A percentile compares a stretch with the other conserved stretches of the same genome.
Evolutionary conservation across 140 eudicot genomes (phyloP).

Genomic region (Flaveria floridana): DNA sequence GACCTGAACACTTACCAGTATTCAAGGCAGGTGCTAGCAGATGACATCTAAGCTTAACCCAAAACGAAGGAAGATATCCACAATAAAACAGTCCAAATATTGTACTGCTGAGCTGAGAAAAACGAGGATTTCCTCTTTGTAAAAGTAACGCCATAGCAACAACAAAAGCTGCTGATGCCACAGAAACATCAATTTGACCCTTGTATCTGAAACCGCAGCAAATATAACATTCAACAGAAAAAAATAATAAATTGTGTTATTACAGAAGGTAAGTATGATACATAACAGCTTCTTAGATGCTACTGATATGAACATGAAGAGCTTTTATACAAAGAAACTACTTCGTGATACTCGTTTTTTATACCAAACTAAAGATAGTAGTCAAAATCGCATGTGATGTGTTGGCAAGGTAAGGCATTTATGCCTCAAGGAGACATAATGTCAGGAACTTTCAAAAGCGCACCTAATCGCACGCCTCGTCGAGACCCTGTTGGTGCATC

Average conservation of each 20-base stretch:
- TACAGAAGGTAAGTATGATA: neutral
- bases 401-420: neutral
- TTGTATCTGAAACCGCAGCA: slow-evolving; percentile 52
- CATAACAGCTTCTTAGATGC: slow-evolving; percentile 1
- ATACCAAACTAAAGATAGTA: neutral
- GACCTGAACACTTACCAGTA: slow-evolving; percentile 51
- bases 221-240: slow-evolving; percentile 15
- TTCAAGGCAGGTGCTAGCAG: slow-evolving; percentile 70
- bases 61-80: slow-evolving; percentile 93
- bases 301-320: neutral
- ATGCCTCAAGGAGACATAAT: too few species aligned
- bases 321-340: neutral
- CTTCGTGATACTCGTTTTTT: neutral
- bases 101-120: slow-evolving; percentile 88
- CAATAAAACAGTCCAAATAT: slow-evolving; percentile 92
- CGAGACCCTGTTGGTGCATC: neutral
- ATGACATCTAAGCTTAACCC: slow-evolving; percentile 91
- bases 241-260: neutral
- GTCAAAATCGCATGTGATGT: neutral
- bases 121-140: slow-evolving; percentile 89
- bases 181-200: slow-evolving; percentile 83
- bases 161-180: slow-evolving; percentile 81
- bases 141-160: slow-evolving; percentile 76
- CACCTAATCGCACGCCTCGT: neutral
- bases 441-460: neutral